Evolutionary conservation across 1,284 basidiomycete species (phyloP), one percentile per base, ranked within the genome.

Genomic region (Termitomyces sp.): DNA sequence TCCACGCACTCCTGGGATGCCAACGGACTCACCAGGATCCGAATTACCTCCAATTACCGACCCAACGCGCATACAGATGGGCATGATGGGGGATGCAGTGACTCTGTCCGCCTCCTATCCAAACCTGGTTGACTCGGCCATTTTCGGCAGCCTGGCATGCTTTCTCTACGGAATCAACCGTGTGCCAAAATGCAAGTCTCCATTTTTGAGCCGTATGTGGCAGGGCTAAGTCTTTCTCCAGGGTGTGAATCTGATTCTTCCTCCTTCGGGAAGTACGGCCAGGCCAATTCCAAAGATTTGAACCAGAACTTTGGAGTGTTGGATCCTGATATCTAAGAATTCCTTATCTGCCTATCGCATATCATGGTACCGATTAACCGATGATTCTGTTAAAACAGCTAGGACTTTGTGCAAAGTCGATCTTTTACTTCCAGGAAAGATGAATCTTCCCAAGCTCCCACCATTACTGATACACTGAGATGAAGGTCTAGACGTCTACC

Each of bases 141-240:
- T 70, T n/a, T 67, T 66, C 55, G 68, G 68, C 3, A 65, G 68
- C 41, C 45, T 66, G 5, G 68, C 67, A 3, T 66, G 67, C 48
- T 60, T 62, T 46, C 54, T 70, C 31, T 70, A 68, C 41, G 68
- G 67, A 12, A 68, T 64, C 52, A 44, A 48, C 15, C 60, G 68
- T n/a, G 50, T 56, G 19, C 67, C 68, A n/a, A 6, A 66, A 68
- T 28, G 65, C 67, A 46, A 28, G 57, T 55, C 10, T 24, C 24
- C 5, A 6, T n/a, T 28, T 38, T 3, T 38, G 10, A 34, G 5
- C 17, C 17, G 0, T 12, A 31, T 8, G 28, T 33, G 10, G 43
- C 2, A 3, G 12, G 8, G 9, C 43, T 45, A 13, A 42, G 13
- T 19, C 3, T 39, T 12, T 24, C 26, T 39, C 33, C 9, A 66